Evolutionary conservation across 805 yeast species (phyloP), one percentile per base, ranked within the genome.

Genomic region (Saccharomycopsis fermentans): DNA sequence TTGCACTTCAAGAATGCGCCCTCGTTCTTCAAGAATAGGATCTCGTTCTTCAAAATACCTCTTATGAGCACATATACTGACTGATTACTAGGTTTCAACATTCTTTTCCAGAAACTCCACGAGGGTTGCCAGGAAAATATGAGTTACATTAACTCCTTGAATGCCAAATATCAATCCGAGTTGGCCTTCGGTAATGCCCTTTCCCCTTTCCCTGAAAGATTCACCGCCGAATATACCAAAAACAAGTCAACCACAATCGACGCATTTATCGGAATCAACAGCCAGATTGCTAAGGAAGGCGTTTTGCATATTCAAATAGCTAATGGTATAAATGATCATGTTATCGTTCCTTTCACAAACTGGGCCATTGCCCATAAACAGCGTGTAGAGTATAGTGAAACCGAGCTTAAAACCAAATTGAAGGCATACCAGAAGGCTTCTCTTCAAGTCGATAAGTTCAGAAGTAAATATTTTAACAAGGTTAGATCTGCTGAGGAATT

Each of bases 301-400:
- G 69, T 70, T 53, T 73, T 75, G 39, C 91, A 85, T 67, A 58
- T 81, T 51, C 77, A 78, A 54, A 80, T 88, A 29, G 87, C 92
- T 1, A 74, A 77, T 4, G 81, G 79, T 62, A 83, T 89, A 60
- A 77, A 79, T 58, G 65, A 72, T 1, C 72, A 81, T 69, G 92
- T 89, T 0, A 67, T 86, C 55, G 77, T 76, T 26, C 96, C 96
- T 1, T 89, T 89, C 65, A 69, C 80, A 11, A 78, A 79, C 64
- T 90, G 95, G 95, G 78, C 90, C 48, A 74, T 73, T 17, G 90
- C 85, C 56, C 96, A 89, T 70, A 78, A 78, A 56, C 80, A 80
- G 63, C 73, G 95, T 53, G 77, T 89, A 1, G 81, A 79, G 43
- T 81, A 78, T 65, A 81, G 87, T 17, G 84, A 83, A 57, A 74